Conservation (phyloP, 2,329 filamentous ascomycete genomes). For the Raffaelea albimanens region DNA sequence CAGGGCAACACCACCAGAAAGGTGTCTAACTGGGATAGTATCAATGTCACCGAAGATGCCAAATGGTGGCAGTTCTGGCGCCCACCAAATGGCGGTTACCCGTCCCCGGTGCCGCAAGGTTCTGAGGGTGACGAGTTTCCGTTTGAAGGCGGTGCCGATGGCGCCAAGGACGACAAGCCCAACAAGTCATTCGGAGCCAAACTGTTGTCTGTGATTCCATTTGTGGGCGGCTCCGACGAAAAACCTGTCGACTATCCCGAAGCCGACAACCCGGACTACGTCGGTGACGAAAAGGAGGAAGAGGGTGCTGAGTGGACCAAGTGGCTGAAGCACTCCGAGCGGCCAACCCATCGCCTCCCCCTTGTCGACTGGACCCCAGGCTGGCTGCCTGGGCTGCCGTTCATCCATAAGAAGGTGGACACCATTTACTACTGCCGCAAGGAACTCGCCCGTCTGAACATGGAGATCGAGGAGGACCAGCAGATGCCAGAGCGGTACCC, state of each 20-base stretch:
- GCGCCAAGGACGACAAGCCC: conserved; percentile 22
- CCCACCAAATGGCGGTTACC: conserved; percentile 49
- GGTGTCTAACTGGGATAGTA: conserved; percentile 36
- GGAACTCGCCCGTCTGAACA: conserved; percentile 76
- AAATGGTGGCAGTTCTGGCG: conserved; percentile 59
- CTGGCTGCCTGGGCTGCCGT: conserved; percentile 72
- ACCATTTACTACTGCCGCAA: conserved; percentile 86
- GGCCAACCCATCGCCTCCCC: conserved; percentile 74
- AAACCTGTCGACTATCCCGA: conserved; percentile 46
- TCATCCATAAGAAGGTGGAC: conserved; percentile 84
- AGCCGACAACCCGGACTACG: conserved; percentile 53
- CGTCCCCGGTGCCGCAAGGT: conserved; percentile 52
- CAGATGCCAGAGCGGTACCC: conserved; percentile 77
- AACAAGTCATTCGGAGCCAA: conserved; percentile 41
- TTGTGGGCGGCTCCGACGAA: conserved; percentile 34
- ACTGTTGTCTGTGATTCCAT: conserved; percentile 40
- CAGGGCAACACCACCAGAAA: conserved; percentile 44
- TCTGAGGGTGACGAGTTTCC: conserved; percentile 34
- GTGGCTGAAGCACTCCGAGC: conserved; percentile 71
- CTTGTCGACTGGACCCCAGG: conserved; percentile 39
- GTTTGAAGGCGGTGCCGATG: conserved; percentile 15
- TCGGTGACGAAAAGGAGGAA: conserved; percentile 49
- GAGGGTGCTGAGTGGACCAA: conserved; percentile 67
- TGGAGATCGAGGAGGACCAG: conserved; percentile 89
- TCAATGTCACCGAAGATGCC: conserved; percentile 34